Percentiles rank a stretch among this genome's conserved stretches.
Evolutionary conservation across 2,329 filamentous ascomycete genomes (phyloP).

Genomic region (Ascochyta koolunga): DNA sequence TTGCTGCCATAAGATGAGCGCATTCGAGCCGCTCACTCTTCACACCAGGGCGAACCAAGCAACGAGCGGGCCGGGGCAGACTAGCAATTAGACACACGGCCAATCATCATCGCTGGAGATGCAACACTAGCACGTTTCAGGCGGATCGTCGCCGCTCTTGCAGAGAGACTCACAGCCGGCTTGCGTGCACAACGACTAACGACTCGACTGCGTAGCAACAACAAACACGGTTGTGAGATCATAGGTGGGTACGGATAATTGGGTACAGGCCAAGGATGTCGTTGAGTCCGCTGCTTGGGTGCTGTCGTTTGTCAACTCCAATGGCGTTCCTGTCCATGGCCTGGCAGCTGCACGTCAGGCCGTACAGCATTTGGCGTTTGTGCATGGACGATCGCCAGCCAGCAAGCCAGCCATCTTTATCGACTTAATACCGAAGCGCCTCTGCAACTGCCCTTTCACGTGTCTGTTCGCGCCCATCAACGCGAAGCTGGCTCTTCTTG

Average conservation of each 20-base stretch:
- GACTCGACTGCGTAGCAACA: background rate
- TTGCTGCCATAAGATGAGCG: conserved; percentile 11
- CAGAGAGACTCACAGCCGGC: conserved; percentile 3
- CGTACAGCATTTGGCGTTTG: conserved; percentile 12
- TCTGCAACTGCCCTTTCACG: conserved; percentile 1
- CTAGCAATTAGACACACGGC: conserved; percentile 4
- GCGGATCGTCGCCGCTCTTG: conserved; percentile 11
- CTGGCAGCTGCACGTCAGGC: conserved; percentile 14
- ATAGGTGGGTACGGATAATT: conserved; percentile 10
- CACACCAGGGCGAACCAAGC: conserved; percentile 4
- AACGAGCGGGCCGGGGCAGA: conserved; percentile 4
- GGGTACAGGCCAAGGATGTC: background rate
- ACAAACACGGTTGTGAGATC: conserved; percentile 10
- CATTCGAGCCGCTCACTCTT: background rate
- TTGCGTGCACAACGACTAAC: conserved; percentile 4
- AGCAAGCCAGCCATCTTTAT: conserved; percentile 12
- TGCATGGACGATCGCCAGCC: conserved; percentile 10
- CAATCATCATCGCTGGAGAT: conserved; percentile 6
- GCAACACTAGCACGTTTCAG: conserved; percentile 14
- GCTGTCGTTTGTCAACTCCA: background rate
- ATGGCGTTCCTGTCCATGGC: background rate
- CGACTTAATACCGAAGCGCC: conserved; percentile 4
- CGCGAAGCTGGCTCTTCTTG: background rate
- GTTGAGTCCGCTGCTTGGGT: background rate
- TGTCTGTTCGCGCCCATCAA: background rate